Conservation (phyloP, 2,329 filamentous ascomycete species). For the Trichophyton verrucosum region DNA sequence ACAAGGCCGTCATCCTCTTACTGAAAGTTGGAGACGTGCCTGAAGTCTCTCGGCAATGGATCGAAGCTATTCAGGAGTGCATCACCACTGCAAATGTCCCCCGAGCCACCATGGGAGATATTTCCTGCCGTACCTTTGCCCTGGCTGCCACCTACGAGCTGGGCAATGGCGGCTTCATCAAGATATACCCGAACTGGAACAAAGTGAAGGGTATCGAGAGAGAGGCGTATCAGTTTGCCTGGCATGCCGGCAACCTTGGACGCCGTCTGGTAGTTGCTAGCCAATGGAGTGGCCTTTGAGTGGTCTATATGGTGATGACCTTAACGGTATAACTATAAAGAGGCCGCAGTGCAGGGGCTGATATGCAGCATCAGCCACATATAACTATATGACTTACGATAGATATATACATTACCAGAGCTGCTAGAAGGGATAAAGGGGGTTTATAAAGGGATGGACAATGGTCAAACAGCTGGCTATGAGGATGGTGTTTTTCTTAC, state of each 20-base stretch:
- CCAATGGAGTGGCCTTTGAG: not conserved
- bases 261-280: not conserved
- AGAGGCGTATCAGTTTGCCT: not conserved
- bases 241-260: not conserved
- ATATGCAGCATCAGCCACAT: not conserved
- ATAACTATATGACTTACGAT: not conserved
- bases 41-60: not conserved
- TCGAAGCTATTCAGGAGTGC: not conserved
- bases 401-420: not conserved
- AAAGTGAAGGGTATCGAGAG: not conserved
- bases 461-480: no score
- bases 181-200: not conserved
- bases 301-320: not conserved
- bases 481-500: no score
- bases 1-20: not conserved
- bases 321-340: no score
- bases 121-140: not conserved
- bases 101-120: not conserved
- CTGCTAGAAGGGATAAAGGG: not conserved
- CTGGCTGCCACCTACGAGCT: not conserved
- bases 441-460: no score
- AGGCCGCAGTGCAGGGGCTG: not conserved
- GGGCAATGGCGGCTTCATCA: not conserved
- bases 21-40: not conserved
- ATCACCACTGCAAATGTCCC: not conserved